These are phyloP conservation scores for Pseudevernia furfuracea DNA, from an alignment of 495 filamentous ascomycete genomes.

Conservation along the genomic window DNA sequence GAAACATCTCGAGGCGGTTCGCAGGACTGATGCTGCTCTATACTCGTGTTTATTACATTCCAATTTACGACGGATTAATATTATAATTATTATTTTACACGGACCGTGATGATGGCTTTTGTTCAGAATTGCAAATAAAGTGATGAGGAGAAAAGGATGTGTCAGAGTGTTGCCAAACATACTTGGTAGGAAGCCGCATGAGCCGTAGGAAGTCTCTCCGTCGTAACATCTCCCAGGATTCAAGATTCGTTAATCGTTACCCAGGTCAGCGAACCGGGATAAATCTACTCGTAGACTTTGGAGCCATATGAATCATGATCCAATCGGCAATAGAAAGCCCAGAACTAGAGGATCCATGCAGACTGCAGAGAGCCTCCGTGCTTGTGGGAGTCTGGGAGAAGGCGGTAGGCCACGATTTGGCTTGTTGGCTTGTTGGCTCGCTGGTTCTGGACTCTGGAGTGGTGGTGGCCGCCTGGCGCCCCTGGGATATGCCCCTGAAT, in stretches of 20 bases:
- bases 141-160: not conserved
- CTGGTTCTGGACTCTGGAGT: too few species aligned
- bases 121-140: not conserved
- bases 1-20: too few species aligned
- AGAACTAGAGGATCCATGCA: not conserved
- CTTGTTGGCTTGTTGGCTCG: too few species aligned
- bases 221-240: not conserved
- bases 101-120: not conserved
- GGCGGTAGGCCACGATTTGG: not conserved
- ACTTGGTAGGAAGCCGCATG: not conserved
- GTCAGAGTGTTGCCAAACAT: not conserved
- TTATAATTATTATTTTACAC: not conserved
- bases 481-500: too few species aligned
- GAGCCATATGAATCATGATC: too few species aligned
- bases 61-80: too few species aligned
- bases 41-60: too few species aligned
- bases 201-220: not conserved
- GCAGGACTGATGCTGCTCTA: too few species aligned
- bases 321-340: not conserved
- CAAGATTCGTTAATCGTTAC: too few species aligned
- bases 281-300: not conserved
- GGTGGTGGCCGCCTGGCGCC: too few species aligned
- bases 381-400: not conserved
- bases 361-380: not conserved
- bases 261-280: not conserved